These are phyloP conservation scores for Xylariaceae sp. DNA, from an alignment of 2,329 filamentous ascomycete genomes.

Conservation along the genomic window DNA sequence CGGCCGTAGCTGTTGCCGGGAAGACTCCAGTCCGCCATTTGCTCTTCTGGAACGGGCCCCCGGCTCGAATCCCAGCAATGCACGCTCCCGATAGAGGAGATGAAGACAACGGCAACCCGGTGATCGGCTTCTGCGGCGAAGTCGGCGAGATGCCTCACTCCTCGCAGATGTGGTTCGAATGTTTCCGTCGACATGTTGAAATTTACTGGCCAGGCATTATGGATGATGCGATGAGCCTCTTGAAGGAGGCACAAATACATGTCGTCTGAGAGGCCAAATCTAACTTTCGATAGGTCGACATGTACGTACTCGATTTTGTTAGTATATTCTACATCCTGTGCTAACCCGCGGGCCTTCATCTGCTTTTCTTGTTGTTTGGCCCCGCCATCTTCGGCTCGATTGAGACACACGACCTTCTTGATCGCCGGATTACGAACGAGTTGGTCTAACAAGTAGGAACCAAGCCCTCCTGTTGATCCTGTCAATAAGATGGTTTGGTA, in stretches of 20 bases:
- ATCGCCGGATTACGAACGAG: conserved; percentile 39
- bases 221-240: conserved; percentile 27
- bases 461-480: conserved; percentile 49
- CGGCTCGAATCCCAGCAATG: conserved; percentile 42
- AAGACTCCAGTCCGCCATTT: conserved; percentile 43
- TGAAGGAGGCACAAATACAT: conserved; percentile 15
- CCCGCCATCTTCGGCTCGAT: conserved; percentile 25
- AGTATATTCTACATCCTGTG: background rate
- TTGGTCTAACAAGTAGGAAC: conserved; percentile 48
- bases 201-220: conserved; percentile 52
- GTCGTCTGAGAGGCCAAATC: conserved; percentile 17
- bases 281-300: conserved; percentile 19
- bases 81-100: conserved; percentile 50
- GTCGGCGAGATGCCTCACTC: conserved; percentile 47
- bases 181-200: conserved; percentile 41
- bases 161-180: conserved; percentile 46
- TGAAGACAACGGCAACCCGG: conserved; percentile 43
- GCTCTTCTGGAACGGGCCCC: conserved; percentile 46
- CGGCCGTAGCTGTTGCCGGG: conserved; percentile 48
- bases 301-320: conserved; percentile 27
- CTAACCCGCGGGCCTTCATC: conserved; percentile 15
- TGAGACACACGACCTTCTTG: conserved; percentile 26
- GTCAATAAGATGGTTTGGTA: conserved; percentile 46
- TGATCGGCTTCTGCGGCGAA: conserved; percentile 32
- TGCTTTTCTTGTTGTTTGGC: conserved; percentile 18